These are phyloP conservation scores for Trichoderma atroviride DNA, from an alignment of 2,329 filamentous ascomycete genomes.

Conservation along the genomic window DNA sequence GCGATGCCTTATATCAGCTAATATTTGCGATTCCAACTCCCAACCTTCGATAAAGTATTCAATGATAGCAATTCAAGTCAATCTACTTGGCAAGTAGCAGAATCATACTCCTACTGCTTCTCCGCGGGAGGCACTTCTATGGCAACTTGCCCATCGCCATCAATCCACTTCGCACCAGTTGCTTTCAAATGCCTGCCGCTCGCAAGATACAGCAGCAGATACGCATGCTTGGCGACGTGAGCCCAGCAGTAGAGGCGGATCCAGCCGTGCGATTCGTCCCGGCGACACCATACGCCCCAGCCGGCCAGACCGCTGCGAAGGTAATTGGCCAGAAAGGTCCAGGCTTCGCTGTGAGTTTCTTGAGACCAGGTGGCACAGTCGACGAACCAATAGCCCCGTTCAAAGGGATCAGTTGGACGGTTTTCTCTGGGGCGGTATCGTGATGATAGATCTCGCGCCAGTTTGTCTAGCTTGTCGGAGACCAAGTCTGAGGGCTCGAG, in stretches of 20 bases:
- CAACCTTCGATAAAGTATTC: background rate
- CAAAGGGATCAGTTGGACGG: conserved; percentile 53
- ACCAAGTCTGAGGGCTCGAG: conserved; percentile 56
- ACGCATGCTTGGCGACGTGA: conserved; percentile 70
- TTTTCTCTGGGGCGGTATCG: conserved; percentile 53
- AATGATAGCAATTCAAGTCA: background rate
- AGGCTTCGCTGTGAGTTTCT: conserved; percentile 55
- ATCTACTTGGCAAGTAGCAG: background rate
- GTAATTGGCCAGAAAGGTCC: conserved; percentile 63
- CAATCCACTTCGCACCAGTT: conserved; percentile 67
- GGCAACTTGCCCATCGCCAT: conserved; percentile 59
- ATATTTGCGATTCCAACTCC: background rate
- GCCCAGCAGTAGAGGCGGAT: conserved; percentile 80
- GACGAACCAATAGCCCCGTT: conserved; percentile 79
- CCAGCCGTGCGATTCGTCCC: conserved; percentile 44
- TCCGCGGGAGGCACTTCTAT: conserved; percentile 42
- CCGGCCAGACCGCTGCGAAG: conserved; percentile 62
- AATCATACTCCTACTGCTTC: conserved; percentile 25
- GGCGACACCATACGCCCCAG: conserved; percentile 66
- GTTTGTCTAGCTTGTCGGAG: conserved; percentile 56
- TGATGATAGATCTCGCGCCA: conserved; percentile 53
- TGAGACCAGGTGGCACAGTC: conserved; percentile 58
- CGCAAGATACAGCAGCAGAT: conserved; percentile 72
- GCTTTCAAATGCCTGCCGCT: conserved; percentile 64
- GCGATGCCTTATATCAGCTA: background rate